Evolutionary conservation across 805 yeast species (phyloP).

Genomic region (Ogataea parapolymorpha): DNA sequence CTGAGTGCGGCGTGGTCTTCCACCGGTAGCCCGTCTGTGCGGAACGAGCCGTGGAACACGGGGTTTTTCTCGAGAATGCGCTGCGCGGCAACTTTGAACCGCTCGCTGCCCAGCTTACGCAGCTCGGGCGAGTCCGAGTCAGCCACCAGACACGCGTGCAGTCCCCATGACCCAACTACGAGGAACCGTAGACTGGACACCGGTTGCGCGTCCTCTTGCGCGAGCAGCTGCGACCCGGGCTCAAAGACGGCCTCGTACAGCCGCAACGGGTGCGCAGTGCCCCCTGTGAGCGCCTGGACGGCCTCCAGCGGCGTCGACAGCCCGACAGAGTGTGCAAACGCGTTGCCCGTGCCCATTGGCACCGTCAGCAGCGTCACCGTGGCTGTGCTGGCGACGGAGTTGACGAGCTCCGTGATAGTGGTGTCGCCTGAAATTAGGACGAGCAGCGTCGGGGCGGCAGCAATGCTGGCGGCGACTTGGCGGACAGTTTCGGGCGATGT

Average conservation of each 20-base stretch:
- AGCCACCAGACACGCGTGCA: slow-evolving; percentile 83
- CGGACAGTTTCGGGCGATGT: slow-evolving; percentile 36
- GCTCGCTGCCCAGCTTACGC: slow-evolving; percentile 56
- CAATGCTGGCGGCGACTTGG: slow-evolving; percentile 36
- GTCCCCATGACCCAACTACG: slow-evolving; percentile 79
- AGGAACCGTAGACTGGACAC: slow-evolving; percentile 33
- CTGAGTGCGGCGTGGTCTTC: slow-evolving; percentile 43
- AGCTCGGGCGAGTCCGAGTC: slow-evolving; percentile 70
- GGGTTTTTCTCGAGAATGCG: slow-evolving; percentile 50
- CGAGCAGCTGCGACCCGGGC: slow-evolving; percentile 20
- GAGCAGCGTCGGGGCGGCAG: slow-evolving; percentile 37
- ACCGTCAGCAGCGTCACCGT: slow-evolving; percentile 36
- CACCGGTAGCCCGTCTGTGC: slow-evolving; percentile 8
- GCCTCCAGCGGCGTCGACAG: slow-evolving; percentile 33
- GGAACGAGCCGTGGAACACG: slow-evolving; percentile 42
- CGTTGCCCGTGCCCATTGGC: slow-evolving; percentile 88
- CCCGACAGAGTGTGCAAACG: slow-evolving; percentile 63
- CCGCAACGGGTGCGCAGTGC: slow-evolving; percentile 32
- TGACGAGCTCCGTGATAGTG: slow-evolving; percentile 71
- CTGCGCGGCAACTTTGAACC: slow-evolving; percentile 70
- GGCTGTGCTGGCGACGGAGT: slow-evolving; percentile 30
- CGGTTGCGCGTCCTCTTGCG: background rate
- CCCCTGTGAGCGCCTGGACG: slow-evolving; percentile 35
- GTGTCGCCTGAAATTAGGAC: slow-evolving; percentile 84
- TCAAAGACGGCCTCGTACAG: slow-evolving; percentile 46